These are phyloP conservation scores for Ballota nigra DNA, from an alignment of 257 asterid species.

Conservation along the genomic window DNA sequence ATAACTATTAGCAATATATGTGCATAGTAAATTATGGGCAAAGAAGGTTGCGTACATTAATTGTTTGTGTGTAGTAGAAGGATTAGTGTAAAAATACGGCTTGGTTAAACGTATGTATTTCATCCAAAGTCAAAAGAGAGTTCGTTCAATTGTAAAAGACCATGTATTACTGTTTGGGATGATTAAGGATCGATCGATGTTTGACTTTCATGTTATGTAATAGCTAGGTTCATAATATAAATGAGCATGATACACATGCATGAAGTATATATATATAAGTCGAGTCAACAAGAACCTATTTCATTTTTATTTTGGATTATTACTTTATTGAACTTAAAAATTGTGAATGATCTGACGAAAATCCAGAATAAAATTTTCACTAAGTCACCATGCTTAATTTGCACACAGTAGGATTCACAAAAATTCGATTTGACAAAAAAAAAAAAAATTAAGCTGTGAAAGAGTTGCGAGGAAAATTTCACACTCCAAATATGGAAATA, in stretches of 20 bases:
- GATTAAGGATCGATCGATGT: neutral
- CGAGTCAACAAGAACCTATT: neutral
- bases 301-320: neutral
- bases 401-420: neutral
- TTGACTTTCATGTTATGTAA: neutral
- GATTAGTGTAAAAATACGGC: neutral
- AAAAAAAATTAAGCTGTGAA: too few species aligned
- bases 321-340: neutral
- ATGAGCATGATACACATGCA: neutral
- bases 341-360: neutral
- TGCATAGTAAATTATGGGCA: neutral
- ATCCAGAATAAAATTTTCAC: neutral
- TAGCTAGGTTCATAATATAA: neutral
- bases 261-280: too few species aligned
- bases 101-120: neutral
- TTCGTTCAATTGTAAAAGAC: neutral
- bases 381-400: neutral
- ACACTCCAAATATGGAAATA: too few species aligned
- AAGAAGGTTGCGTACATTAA: neutral
- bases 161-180: neutral
- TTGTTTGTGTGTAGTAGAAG: neutral
- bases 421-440: too few species aligned
- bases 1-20: neutral
- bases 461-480: too few species aligned
- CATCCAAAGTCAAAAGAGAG: neutral